Evolutionary conservation across 495 filamentous ascomycete genomes (phyloP), one percentile per base, ranked within the genome.

Genomic region (Penicillium roqueforti): DNA sequence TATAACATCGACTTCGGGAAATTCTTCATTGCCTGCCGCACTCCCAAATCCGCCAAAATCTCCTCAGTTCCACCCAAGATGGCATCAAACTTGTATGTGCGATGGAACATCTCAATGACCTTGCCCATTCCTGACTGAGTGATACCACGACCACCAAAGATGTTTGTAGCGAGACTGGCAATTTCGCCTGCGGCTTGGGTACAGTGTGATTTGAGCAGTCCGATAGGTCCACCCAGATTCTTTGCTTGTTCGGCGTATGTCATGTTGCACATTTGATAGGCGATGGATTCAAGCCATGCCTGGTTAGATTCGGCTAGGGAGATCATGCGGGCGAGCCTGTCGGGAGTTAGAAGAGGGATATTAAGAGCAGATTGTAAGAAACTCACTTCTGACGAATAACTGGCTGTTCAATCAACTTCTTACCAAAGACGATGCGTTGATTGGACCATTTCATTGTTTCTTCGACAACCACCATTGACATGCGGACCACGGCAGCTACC

Each of bases 381-480:
- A 54, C 63, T 75, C 60, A 79, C 76, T 95, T 93, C 59, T 87
- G 87, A 13, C 89, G 81, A 61, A 95, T 91, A n/a, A 86, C 87
- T 14, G 89, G 88, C 61, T 93, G 88, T 57, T 91, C 85, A 55
- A 91, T 82, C 32, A 95, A 76, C 22, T 83, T 83, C 79, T 91
- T 92, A 53, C 78, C 78, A 66, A 92, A 93, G 56, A 95, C 88
- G n/a, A 91, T 76, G 34, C 90, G 84, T 70, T 95, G 90, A 74
- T 92, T 89, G 53, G 84, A 81, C 89, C 90, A 95, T 66, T 93
- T 93, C 54, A 95, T 73, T 61, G 86, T 92, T 63, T 95, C 90
- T 60, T 93, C 89, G 3, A 89, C 85, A 1, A 93, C 78, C 0
- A 83, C 77, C 53, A 87, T 81, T 43, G 76, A 83, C 68, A 77